Conservation (phyloP, 257 asterid genomes). For the Prunella vulgaris region DNA sequence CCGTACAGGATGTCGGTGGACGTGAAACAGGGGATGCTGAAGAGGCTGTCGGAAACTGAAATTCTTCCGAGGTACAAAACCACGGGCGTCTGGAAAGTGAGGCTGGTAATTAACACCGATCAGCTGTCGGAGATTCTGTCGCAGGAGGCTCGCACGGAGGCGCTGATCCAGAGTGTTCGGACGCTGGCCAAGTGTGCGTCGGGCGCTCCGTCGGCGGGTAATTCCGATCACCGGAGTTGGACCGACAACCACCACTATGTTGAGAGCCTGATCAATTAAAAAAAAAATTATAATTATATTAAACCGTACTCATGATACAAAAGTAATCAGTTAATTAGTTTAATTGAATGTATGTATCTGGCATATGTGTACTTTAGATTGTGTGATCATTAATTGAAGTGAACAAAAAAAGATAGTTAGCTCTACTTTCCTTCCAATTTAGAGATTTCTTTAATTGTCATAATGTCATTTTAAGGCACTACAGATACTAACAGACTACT, state of each 20-base stretch:
- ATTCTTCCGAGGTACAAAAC: constrained; percentile 31
- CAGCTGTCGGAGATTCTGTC: constrained; percentile 51
- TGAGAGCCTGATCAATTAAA: no score
- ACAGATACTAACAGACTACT: no score
- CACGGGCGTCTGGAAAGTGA: constrained; percentile 52
- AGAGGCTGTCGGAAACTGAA: constrained; percentile 26
- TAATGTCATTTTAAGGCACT: no score
- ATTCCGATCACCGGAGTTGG: constrained; percentile 38
- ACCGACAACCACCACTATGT: background rate
- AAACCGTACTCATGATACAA: no score
- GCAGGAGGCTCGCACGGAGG: constrained; percentile 53
- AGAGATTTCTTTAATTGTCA: no score
- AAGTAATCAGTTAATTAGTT: no score
- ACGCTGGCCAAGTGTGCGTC: constrained; percentile 47
- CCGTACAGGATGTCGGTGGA: constrained; percentile 45
- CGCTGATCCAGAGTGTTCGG: constrained; percentile 48
- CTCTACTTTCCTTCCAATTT: no score
- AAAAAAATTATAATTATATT: no score
- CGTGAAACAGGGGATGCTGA: constrained; percentile 6
- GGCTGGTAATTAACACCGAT: constrained; percentile 46
- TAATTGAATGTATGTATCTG: no score
- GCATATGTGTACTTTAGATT: no score
- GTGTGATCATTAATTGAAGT: no score
- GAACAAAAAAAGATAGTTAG: no score
- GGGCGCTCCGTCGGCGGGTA: constrained; percentile 10